Percentiles rank a stretch among this genome's conserved stretches.
phyloP scores from a whole-genome alignment of 73 alveolate species.

The Blepharisma stoltei region DNA sequence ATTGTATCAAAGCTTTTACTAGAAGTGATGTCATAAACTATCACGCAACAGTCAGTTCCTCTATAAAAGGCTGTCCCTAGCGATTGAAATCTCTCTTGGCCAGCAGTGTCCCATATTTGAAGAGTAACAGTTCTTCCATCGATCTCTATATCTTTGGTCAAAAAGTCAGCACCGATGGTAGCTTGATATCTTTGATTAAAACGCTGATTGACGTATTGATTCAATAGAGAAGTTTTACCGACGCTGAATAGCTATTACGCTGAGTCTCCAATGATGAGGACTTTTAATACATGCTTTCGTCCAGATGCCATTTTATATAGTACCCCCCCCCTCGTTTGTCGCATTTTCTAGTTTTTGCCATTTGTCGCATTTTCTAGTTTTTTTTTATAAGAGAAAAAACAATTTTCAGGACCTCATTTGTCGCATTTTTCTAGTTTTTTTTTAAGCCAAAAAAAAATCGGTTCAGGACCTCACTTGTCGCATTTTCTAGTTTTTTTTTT shows the following conservation, averaged over 20 bases:
- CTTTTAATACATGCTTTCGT: neutral
- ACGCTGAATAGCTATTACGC: slow-evolving; percentile 74
- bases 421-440: no score
- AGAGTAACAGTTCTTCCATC: slow-evolving; percentile 88
- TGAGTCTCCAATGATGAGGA: slow-evolving; percentile 85
- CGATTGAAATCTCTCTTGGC: slow-evolving; percentile 77
- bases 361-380: no score
- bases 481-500: no score
- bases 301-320: slow-evolving; percentile 26
- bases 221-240: slow-evolving; percentile 92
- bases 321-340: no score
- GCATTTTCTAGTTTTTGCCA: neutral
- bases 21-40: slow-evolving; percentile 76
- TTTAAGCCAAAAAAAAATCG: no score
- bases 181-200: slow-evolving; percentile 84
- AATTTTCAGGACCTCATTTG: no score
- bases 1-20: slow-evolving; percentile 77
- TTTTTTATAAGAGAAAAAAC: no score
- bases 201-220: slow-evolving; percentile 78
- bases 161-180: slow-evolving; percentile 97
- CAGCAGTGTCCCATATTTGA: slow-evolving; percentile 73
- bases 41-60: slow-evolving; percentile 94
- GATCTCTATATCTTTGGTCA: slow-evolving; percentile 82
- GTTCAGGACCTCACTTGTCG: no score
- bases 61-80: slow-evolving; percentile 94